Conservation (phyloP, 2,329 filamentous ascomycete species). For the Cercospora sojina region DNA sequence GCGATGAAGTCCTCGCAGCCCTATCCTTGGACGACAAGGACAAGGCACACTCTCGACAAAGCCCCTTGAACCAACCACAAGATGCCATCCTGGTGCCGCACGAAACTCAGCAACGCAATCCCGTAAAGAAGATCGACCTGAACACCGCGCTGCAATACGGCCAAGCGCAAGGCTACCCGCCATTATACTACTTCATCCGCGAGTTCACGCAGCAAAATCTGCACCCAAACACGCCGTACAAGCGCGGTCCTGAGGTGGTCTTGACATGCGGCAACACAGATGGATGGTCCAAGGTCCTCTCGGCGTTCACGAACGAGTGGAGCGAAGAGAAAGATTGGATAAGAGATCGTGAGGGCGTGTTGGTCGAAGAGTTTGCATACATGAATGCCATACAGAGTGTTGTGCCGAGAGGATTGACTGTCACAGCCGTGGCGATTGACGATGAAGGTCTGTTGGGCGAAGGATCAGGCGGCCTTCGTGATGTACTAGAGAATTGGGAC, state of each 20-base stretch:
- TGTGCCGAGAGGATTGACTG: conserved; percentile 67
- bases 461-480: conserved; percentile 70
- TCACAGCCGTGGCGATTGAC: conserved; percentile 74
- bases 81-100: conserved; percentile 67
- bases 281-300: conserved; percentile 74
- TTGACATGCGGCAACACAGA: conserved; percentile 82
- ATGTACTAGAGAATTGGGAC: conserved; percentile 84
- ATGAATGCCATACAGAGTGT: conserved; percentile 70
- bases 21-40: conserved; percentile 17
- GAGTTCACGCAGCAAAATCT: conserved; percentile 74
- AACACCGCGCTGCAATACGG: conserved; percentile 84
- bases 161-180: conserved; percentile 75
- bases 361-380: conserved; percentile 80
- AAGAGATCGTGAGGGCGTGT: conserved; percentile 68
- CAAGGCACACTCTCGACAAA: conserved; percentile 27
- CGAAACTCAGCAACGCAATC: conserved; percentile 57
- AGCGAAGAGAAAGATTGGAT: conserved; percentile 65
- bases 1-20: conserved; percentile 33
- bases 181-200: conserved; percentile 73
- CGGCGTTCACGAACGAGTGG: conserved; percentile 76
- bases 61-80: conserved; percentile 38
- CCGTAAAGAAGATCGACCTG: conserved; percentile 72
- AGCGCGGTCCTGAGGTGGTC: conserved; percentile 71
- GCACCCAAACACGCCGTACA: conserved; percentile 79
- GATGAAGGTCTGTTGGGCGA: conserved; percentile 73